phyloP scores from a whole-genome alignment of 139 green algal species.

The Tetradesmus obliquus region DNA sequence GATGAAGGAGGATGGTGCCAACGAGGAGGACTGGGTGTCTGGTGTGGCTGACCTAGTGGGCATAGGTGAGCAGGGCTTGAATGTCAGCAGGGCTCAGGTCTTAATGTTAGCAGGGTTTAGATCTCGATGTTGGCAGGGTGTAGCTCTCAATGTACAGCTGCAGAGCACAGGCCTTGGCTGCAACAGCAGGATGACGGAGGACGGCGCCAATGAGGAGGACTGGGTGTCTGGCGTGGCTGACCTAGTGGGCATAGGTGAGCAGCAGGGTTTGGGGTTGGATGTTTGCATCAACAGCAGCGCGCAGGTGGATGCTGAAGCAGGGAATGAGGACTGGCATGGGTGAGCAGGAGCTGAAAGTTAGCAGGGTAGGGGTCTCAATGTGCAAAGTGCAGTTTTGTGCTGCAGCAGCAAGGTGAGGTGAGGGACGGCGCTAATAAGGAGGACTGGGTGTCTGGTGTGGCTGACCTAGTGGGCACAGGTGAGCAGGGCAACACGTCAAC shows the following conservation, averaged over 20 bases:
- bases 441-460: conserved; percentile 5
- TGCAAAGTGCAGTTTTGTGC: too few relatives aligned
- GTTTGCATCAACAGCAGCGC: neutral
- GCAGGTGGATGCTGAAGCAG: neutral
- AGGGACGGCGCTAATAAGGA: conserved; percentile 16
- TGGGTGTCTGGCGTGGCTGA: neutral
- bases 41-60: neutral
- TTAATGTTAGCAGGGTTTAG: neutral
- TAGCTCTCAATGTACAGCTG: too few relatives aligned
- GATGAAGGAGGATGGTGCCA: conserved; percentile 40
- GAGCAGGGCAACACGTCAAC: neutral
- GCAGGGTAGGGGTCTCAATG: neutral
- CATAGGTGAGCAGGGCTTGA: neutral
- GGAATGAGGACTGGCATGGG: neutral
- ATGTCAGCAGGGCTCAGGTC: neutral
- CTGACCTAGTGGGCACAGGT: neutral
- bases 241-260: neutral
- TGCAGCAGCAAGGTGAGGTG: conserved; percentile 9
- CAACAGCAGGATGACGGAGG: conserved; percentile 14
- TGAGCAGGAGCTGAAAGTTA: neutral
- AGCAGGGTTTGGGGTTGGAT: neutral
- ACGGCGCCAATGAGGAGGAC: conserved; percentile 23
- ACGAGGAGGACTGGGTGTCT: conserved; percentile 23
- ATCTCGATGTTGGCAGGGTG: neutral
- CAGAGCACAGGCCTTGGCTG: too few relatives aligned